These are phyloP conservation scores for Metrosideros polymorpha DNA, from an alignment of 441 rosid genomes.

Conservation along the genomic window DNA sequence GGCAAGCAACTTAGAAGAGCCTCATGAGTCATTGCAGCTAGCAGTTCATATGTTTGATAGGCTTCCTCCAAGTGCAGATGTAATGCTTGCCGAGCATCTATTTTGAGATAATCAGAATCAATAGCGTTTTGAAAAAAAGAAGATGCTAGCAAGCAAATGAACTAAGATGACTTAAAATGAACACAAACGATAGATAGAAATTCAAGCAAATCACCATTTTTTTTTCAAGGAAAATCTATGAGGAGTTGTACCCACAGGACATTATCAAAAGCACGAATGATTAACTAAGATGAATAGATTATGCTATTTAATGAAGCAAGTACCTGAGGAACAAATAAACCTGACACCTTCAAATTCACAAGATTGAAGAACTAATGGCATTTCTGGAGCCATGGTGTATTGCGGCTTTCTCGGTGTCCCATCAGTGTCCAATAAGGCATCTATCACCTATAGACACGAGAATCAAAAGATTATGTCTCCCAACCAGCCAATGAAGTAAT, in stretches of 20 bases:
- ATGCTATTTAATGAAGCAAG: neutral
- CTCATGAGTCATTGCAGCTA: slow-evolving; percentile 65
- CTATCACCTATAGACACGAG: slow-evolving; percentile 46
- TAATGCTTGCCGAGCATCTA: slow-evolving; percentile 56
- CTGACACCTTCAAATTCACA: slow-evolving; percentile 68
- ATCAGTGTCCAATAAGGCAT: slow-evolving; percentile 51
- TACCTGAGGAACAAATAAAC: slow-evolving; percentile 78
- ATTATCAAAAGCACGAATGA: neutral
- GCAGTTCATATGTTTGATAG: slow-evolving; percentile 42
- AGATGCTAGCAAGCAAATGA: neutral
- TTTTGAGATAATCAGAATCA: neutral
- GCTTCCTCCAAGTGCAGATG: slow-evolving; percentile 59
- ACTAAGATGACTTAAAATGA: neutral
- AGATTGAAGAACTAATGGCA: slow-evolving; percentile 68
- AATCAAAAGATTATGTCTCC: neutral
- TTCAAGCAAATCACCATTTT: neutral
- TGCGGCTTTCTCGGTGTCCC: slow-evolving; percentile 72
- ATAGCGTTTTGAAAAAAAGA: neutral
- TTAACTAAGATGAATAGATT: neutral
- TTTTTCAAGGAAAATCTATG: neutral
- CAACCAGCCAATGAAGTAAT: neutral
- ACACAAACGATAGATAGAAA: neutral
- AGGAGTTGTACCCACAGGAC: neutral
- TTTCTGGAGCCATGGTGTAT: slow-evolving; percentile 71
- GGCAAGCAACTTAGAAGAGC: slow-evolving; percentile 50